These are phyloP conservation scores for Nemania sp. DNA, from an alignment of 2,329 filamentous ascomycete genomes.

Conservation along the genomic window DNA sequence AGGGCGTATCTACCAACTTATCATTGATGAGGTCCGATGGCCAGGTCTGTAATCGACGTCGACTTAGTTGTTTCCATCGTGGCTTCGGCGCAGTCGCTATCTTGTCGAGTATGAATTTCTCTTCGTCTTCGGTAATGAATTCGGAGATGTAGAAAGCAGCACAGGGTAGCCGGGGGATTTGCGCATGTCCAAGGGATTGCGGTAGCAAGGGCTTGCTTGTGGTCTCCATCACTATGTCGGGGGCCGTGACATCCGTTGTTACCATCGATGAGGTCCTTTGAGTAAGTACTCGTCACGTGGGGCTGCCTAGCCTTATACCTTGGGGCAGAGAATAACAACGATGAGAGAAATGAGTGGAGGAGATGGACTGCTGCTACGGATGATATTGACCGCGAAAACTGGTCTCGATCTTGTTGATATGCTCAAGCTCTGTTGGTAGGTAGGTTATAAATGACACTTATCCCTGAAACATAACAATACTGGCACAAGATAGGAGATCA, in stretches of 20 bases:
- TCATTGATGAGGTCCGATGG: constrained; percentile 85
- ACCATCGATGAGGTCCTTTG: not conserved
- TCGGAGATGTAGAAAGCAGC: constrained; percentile 86
- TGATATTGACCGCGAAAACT: not conserved
- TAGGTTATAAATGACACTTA: constrained; percentile 18
- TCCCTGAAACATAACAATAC: constrained; percentile 29
- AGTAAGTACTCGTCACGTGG: not conserved
- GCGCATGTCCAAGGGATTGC: constrained; percentile 61
- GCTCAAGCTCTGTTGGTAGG: not conserved
- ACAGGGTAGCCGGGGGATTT: constrained; percentile 68
- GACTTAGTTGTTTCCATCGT: constrained; percentile 88
- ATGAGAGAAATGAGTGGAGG: not conserved
- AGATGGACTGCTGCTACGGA: constrained; percentile 5
- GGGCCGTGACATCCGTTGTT: constrained; percentile 12
- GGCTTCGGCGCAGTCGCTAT: constrained; percentile 75
- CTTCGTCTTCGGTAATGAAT: constrained; percentile 84
- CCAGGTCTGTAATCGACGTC: constrained; percentile 90
- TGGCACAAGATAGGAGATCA: constrained; percentile 32
- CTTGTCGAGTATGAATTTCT: constrained; percentile 75
- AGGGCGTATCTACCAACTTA: constrained; percentile 77
- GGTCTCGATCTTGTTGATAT: constrained; percentile 4
- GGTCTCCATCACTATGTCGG: constrained; percentile 29
- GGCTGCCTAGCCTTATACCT: not conserved
- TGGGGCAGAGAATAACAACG: not conserved
- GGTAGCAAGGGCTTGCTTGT: constrained; percentile 53